Percentiles rank a stretch among this genome's conserved stretches.
Conservation (phyloP, 2,329 filamentous ascomycete genomes). For the Phoma sp. region DNA sequence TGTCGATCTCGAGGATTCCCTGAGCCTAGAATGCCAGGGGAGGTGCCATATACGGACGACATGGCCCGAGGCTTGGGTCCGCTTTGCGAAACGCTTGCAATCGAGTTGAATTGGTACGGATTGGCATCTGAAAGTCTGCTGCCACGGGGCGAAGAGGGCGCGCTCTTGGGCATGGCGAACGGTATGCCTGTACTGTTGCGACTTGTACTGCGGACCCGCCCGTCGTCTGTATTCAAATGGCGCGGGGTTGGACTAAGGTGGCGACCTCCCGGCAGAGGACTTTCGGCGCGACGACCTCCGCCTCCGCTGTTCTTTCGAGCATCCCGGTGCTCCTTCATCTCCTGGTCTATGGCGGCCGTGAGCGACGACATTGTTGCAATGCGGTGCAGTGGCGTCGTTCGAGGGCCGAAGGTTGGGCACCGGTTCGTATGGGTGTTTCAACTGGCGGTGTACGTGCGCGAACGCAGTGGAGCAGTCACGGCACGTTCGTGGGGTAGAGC, state of each 20-base stretch:
- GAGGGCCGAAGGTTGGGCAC: background rate
- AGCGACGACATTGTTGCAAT: conserved; percentile 66
- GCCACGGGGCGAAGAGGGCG: conserved; percentile 38
- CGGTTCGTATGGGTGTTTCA: conserved; percentile 5
- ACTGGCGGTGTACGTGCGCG: conserved; percentile 12
- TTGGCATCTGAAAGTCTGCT: conserved; percentile 45
- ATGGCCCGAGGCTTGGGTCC: conserved; percentile 52
- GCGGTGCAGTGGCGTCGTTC: conserved; percentile 2
- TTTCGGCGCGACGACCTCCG: conserved; percentile 32
- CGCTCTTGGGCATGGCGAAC: conserved; percentile 29
- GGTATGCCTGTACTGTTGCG: conserved; percentile 39
- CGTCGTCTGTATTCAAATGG: conserved; percentile 55
- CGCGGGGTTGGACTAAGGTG: conserved; percentile 66
- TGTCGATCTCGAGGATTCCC: conserved; percentile 43
- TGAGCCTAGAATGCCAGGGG: conserved; percentile 29
- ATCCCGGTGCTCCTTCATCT: conserved; percentile 72
- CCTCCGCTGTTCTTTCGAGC: conserved; percentile 33
- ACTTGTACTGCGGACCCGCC: conserved; percentile 39
- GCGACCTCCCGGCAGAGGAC: conserved; percentile 49
- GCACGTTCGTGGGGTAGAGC: conserved; percentile 31
- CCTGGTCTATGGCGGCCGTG: conserved; percentile 77
- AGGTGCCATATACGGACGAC: conserved; percentile 49
- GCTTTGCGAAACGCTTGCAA: conserved; percentile 52
- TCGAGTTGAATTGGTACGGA: conserved; percentile 52
- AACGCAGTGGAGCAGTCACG: conserved; percentile 12